Base-by-base conservation (phyloP, 1,284 basidiomycete genomes). In the Microbotryum intermedium region DNA sequence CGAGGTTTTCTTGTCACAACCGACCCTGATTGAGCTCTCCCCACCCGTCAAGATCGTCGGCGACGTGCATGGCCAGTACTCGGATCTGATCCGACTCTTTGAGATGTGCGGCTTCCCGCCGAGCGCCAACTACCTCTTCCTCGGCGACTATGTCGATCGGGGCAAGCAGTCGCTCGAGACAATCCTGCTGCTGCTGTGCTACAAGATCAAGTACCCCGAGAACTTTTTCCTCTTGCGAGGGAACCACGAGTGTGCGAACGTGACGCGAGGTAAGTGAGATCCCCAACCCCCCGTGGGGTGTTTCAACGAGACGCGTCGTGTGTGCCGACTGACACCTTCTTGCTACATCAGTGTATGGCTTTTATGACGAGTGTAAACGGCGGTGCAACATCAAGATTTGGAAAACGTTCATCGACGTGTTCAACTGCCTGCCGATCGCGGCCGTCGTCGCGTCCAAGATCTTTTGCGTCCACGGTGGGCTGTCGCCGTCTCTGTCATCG, bases 71-170 rank as follows among this genome's bases (percentile, higher is more conserved):
- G 95, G 95, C 6, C 70, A 78, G 73, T 99, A 97, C 76, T 91
- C 90, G 61, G 95, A 99, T 79, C 84, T 99, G 72, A 94, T 98
- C 70, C 86, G 95, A 57, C 79, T 99, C 60, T 99, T 99, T 73
- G 95, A 98, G 76, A 97, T 97, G 93, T 97, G 95, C 72, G 95
- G 95, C 16, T 99, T 97, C 77, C 95, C 95, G 25, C 95, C 95
- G 4, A 83, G 87, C 10, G 87, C 93, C 66, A 99, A 99, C 75
- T 99, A 98, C 76, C 87, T 99, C 62, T 98, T 99, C 80, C 81
- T 71, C 34, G 65, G 65, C 30, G 67, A 66, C 49, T 69, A 69
- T 48, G 95, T 99, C 69, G 95, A 99, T 77, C 82, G 95, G 66
- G 95, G 95, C 58, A 98, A 98, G 79, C 95, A 98, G 78, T 92